Conservation (phyloP, 2,329 filamentous ascomycete genomes). For the Colletotrichum salicis region DNA sequence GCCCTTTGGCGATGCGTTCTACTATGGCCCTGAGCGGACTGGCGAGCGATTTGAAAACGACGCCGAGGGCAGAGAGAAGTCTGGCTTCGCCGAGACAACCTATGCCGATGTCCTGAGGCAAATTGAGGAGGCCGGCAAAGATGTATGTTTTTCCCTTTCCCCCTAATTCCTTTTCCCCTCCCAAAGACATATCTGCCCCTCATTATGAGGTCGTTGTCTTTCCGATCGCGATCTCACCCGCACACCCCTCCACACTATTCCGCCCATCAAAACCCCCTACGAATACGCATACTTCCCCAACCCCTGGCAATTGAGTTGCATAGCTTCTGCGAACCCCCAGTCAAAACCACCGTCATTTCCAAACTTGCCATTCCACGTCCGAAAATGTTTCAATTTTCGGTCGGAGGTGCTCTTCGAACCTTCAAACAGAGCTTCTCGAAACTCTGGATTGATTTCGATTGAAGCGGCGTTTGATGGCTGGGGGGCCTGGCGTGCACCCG, state of each 20-base stretch:
- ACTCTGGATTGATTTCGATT: constrained; percentile 32
- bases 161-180: constrained; percentile 29
- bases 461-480: constrained; percentile 8
- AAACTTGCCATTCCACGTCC: constrained; percentile 18
- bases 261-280: not conserved
- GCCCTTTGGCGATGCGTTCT: constrained; percentile 96
- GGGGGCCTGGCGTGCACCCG: not conserved
- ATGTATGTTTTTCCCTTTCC: constrained; percentile 66
- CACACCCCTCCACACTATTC: not conserved
- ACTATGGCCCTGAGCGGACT: constrained; percentile 92
- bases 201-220: not conserved
- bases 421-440: constrained; percentile 35
- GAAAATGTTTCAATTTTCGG: constrained; percentile 20
- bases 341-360: constrained; percentile 22
- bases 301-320: constrained; percentile 23
- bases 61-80: constrained; percentile 61
- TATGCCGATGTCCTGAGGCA: constrained; percentile 82
- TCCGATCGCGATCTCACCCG: not conserved
- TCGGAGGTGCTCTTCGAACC: not conserved
- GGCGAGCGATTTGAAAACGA: constrained; percentile 82
- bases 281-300: not conserved
- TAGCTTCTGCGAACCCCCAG: constrained; percentile 20
- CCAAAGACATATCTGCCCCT: constrained; percentile 35
- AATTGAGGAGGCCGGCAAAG: constrained; percentile 76
- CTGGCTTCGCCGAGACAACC: constrained; percentile 76